Evolutionary conservation across 2,329 filamentous ascomycete genomes (phyloP), one percentile per base, ranked within the genome.

Genomic region (Beauveria bassiana): DNA sequence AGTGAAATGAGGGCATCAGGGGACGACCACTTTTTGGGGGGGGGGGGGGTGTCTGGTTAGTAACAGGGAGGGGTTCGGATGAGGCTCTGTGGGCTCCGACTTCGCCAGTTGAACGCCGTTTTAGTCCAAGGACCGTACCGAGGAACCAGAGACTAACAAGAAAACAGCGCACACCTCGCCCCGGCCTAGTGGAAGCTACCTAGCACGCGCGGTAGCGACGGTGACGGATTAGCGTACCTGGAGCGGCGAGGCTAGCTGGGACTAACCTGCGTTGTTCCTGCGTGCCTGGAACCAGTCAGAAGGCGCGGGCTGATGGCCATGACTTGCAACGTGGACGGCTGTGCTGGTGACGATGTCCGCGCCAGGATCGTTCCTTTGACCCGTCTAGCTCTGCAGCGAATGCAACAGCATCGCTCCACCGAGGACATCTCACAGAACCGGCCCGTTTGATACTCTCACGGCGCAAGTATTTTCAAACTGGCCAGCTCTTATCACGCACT

Each of bases 51-150:
- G 55, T 58, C 20, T 54, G 31, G 7, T 8, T 49, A 42, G 43
- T 14, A 24, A 18, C 14, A 12, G 14, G 31, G 20, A 31, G 45
- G 55, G 28, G 55, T 58, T 26, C 20, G 55, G 55, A 58, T 58
- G 55, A 58, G 55, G 55, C 55, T 58, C 55, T 42, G 55, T 58
- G 55, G 55, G 22, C 31, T 58, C 45, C 31, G 54, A 58, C 28
- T 34, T 58, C 55, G 31, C 55, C 55, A 58, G 50, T 46, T 40
- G 43, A 28, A 47, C 54, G 45, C 55, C 55, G 16, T 50, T 58
- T 58, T 58, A 40, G 55, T 47, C 12, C 55, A 50, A 58, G 55
- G 55, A 49, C 55, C 55, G 55, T 50, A 58, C 55, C 55, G 55
- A 58, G 14, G 28, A 22, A 46, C 34, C 28, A 42, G 53, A 56